Evolutionary conservation across 2,329 filamentous ascomycete species (phyloP).

Genomic region (Colletotrichum liriopes): DNA sequence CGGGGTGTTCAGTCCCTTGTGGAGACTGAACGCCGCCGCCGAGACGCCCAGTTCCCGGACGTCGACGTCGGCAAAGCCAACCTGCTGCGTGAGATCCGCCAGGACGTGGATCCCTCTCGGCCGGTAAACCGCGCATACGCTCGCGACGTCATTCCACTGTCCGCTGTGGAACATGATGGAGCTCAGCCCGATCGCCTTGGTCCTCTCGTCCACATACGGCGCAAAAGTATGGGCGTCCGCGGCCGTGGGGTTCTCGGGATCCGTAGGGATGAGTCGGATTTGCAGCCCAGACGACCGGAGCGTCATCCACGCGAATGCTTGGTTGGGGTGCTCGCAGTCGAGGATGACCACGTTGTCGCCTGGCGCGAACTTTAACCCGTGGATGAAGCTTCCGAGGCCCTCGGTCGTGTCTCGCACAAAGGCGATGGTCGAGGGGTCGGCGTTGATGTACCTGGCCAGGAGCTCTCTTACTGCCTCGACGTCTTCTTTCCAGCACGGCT

Average conservation of each 20-base stretch:
- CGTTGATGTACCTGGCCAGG: constrained; percentile 49
- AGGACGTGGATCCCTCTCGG: constrained; percentile 51
- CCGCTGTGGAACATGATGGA: constrained; percentile 54
- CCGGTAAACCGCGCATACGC: constrained; percentile 48
- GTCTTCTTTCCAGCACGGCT: constrained; percentile 39
- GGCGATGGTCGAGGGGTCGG: constrained; percentile 46
- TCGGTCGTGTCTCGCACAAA: constrained; percentile 54
- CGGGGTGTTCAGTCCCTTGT: constrained; percentile 53
- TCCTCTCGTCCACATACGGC: constrained; percentile 50
- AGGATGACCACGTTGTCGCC: constrained; percentile 53
- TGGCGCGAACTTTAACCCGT: constrained; percentile 43
- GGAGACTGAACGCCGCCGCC: constrained; percentile 51
- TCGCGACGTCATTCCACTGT: constrained; percentile 50
- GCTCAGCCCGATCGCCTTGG: constrained; percentile 51
- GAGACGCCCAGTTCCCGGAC: constrained; percentile 47
- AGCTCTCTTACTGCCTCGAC: constrained; percentile 33
- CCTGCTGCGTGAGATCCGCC: constrained; percentile 52
- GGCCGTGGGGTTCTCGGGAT: constrained; percentile 30
- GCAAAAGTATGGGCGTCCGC: constrained; percentile 47
- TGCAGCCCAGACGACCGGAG: constrained; percentile 49
- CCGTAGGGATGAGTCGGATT: constrained; percentile 47
- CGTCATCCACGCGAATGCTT: constrained; percentile 50
- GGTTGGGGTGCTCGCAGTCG: constrained; percentile 53
- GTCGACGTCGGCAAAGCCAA: constrained; percentile 52
- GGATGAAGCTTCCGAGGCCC: constrained; percentile 49